Evolutionary conservation across 1,284 basidiomycete species (phyloP), one percentile per base, ranked within the genome.

Genomic region (Trichosporon sp.): DNA sequence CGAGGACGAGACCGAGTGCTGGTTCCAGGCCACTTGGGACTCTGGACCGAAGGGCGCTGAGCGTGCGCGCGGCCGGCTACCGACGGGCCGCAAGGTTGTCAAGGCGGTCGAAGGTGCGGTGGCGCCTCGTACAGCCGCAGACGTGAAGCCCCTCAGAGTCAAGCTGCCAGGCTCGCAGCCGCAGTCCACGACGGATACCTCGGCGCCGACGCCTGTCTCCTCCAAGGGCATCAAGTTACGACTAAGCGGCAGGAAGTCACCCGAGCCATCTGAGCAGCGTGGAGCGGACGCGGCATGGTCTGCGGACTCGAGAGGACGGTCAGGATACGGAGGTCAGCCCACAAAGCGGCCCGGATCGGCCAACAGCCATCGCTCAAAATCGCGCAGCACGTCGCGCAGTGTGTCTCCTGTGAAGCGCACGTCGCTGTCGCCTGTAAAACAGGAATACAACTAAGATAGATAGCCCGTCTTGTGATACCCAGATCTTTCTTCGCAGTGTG

Each of bases 1-100:
- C 3, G 70, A 71, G 37, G 63, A 65, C 16, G 64, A 72, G 34
- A 33, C 60, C 4, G 67, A 67, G 52, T 63, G 65, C 25, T 69
- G 59, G 14, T 66, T 75, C 21, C 64, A 69, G 16, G 69, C 73
- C 4, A 79, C 77, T 10, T 78, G 76, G 76, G 74, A 76, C 60
- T 63, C 67, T 13, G 74, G 74, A 11, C 73, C 73, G 3, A 65
- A 65, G 33, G 75, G 77, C 9, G 33, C 54, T 3, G 73, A 75
- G 1, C 72, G 72, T 31, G 52, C 64, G 9, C 65, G 67, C 19
- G 71, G 67, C 4, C 63, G 60, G 23, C 65, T 79, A 21, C 77
- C 76, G 1, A 60, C 62, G 6, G 77, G 77, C 13, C 70, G 69
- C 54, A 77, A 74, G 62, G 76, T 79, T 25, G 65, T 74, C 9